Percentiles rank a stretch among this genome's conserved stretches.
Conservation (phyloP, 2,329 filamentous ascomycete genomes). For the Conoideocrella luteorostrata region DNA sequence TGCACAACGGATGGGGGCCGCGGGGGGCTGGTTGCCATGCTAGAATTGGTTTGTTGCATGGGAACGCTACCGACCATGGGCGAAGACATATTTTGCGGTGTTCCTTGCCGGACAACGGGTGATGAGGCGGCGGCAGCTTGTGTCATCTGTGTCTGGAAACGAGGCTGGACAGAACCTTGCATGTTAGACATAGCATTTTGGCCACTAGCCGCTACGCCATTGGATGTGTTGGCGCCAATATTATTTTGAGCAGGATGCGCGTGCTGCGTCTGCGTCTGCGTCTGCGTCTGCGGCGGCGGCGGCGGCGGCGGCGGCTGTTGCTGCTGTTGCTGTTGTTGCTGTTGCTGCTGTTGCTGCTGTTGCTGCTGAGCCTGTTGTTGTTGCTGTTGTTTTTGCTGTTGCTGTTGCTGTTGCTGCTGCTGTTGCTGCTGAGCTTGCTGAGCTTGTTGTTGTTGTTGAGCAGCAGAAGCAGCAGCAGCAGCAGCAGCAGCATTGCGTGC, state of each 20-base stretch:
- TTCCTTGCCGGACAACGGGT: slow-evolving; percentile 58
- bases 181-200: slow-evolving; percentile 33
- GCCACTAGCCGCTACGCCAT: slow-evolving; percentile 23
- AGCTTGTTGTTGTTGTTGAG: slow-evolving; percentile 16
- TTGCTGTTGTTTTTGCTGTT: slow-evolving; percentile 16
- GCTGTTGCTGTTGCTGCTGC: too few relatives aligned
- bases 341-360: slow-evolving; percentile 4
- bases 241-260: slow-evolving; percentile 31
- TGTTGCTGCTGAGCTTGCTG: slow-evolving; percentile 6
- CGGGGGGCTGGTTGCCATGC: slow-evolving; percentile 61
- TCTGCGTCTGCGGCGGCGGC: slow-evolving; percentile 12
- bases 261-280: slow-evolving; percentile 28
- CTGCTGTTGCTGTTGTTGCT: slow-evolving; percentile 5
- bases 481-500: slow-evolving; percentile 18
- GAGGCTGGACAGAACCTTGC: slow-evolving; percentile 33
- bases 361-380: slow-evolving; percentile 6
- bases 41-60: slow-evolving; percentile 61
- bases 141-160: slow-evolving; percentile 50
- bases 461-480: slow-evolving; percentile 23
- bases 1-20: slow-evolving; percentile 61
- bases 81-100: slow-evolving; percentile 59
- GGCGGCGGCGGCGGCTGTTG: slow-evolving; percentile 1
- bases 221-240: slow-evolving; percentile 31
- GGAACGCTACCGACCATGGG: slow-evolving; percentile 56
- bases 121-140: slow-evolving; percentile 58